Evolutionary conservation across 2,329 filamentous ascomycete species (phyloP), one percentile per base, ranked within the genome.

Genomic region (Cladosporium sphaerospermum): DNA sequence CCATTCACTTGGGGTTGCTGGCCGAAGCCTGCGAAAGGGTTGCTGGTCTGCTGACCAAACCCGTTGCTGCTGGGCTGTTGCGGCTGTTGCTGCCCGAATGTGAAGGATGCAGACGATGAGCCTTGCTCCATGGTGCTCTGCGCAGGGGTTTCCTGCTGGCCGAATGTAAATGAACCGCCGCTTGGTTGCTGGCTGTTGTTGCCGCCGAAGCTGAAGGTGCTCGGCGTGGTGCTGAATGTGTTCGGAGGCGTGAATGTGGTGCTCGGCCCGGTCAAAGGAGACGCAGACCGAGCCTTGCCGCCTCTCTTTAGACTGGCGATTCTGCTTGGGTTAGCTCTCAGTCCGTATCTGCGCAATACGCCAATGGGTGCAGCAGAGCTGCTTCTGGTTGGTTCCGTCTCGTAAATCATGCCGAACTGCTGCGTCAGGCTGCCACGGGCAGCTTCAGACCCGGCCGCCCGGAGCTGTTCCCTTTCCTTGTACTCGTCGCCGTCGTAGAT

Each of bases 71-170:
- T 54, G 33, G 18, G 47, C 28, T 39, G 39, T 19, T 44, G 23
- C 42, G 32, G 11, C 39, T 34, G 45, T n/a, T 54, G n/a, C 34
- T 34, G 34, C 4, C 57, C 59, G 50, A 58, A 59, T 13, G 36
- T 54, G 55, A 59, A 59, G 8, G 58, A 56, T 19, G 51, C 36
- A 19, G 44, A 33, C 9, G 53, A 46, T 23, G 53, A 42, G 19
- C 44, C 37, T 40, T 49, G 23, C 41, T 52, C 45, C 41, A 45
- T 45, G 50, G 14, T 28, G 33, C 46, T 34, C 5, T 11, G 33
- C 16, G 34, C 34, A 34, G 34, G 45, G 11, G 47, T 16, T 11
- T 42, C 32, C 45, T 54, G 52, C 46, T 54, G 53, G 28, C 54
- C 54, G 39, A 55, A 55, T 7, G 49, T 43, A 41, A 50, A 52